Conservation (phyloP, 352 stramenopile genomes). For the Globisporangium spiculum region DNA sequence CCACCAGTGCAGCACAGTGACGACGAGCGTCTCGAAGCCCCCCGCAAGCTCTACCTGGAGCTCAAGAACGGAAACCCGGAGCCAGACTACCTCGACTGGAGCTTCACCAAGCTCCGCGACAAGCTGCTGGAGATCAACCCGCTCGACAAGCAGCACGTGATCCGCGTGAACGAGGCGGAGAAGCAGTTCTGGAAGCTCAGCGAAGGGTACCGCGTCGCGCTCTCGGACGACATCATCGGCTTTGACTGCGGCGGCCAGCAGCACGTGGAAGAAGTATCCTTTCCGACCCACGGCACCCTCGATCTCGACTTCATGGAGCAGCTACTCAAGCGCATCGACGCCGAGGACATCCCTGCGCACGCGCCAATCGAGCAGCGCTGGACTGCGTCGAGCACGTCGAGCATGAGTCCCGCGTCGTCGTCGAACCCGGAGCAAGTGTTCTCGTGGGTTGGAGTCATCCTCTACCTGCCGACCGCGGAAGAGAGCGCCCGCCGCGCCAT, state of each 20-base stretch:
- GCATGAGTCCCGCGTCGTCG: constrained; percentile 91
- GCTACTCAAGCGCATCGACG: constrained; percentile 91
- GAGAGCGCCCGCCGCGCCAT: constrained; percentile 67
- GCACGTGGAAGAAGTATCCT: constrained; percentile 97
- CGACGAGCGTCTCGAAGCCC: constrained; percentile 67
- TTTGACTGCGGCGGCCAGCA: constrained; percentile 99
- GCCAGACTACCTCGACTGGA: constrained; percentile 70
- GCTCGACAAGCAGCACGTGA: constrained; percentile 91
- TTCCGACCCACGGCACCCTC: constrained; percentile 75
- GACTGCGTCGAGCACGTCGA: constrained; percentile 89
- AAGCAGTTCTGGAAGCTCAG: constrained; percentile 95
- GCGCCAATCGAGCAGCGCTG: constrained; percentile 98
- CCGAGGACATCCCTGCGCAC: constrained; percentile 90
- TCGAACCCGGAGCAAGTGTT: constrained; percentile 70
- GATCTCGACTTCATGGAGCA: constrained; percentile 95
- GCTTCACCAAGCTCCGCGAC: constrained; percentile 83
- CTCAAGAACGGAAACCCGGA: constrained; percentile 53
- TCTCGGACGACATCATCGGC: constrained; percentile 95
- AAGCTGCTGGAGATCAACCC: constrained; percentile 82
- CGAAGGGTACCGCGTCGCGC: constrained; percentile 89
- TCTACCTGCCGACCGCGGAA: constrained; percentile 91
- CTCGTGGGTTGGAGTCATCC: constrained; percentile 98
- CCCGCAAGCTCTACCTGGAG: constrained; percentile 80
- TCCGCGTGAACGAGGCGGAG: constrained; percentile 93
- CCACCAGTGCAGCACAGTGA: constrained; percentile 42